phyloP scores from a whole-genome alignment of 2,329 filamentous ascomycete species.

The Dendryphion nanum region DNA sequence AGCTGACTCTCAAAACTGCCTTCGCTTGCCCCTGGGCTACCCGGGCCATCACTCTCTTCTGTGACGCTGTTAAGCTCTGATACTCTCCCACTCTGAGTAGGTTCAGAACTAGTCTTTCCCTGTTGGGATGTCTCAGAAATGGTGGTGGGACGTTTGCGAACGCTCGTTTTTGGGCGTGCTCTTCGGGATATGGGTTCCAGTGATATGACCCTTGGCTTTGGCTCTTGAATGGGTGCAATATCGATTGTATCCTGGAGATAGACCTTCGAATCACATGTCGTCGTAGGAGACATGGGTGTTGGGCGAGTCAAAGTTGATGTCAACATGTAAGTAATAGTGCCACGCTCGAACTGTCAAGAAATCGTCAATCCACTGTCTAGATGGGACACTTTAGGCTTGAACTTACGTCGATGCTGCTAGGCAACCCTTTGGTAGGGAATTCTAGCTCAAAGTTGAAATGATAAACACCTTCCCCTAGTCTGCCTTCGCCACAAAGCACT shows the following conservation, averaged over 20 bases:
- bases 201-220: slow-evolving; percentile 79
- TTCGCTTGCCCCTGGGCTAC: slow-evolving; percentile 49
- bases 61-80: slow-evolving; percentile 22
- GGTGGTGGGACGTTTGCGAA: slow-evolving; percentile 17
- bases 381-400: no score
- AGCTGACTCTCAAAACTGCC: slow-evolving; percentile 50
- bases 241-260: slow-evolving; percentile 80
- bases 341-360: slow-evolving; percentile 94
- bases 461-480: slow-evolving; percentile 70
- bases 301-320: slow-evolving; percentile 87
- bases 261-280: slow-evolving; percentile 78
- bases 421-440: slow-evolving; percentile 67
- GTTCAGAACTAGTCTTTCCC: slow-evolving; percentile 16
- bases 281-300: slow-evolving; percentile 77
- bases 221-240: slow-evolving; percentile 70
- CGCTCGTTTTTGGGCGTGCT: slow-evolving; percentile 57
- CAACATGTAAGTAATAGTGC: slow-evolving; percentile 87
- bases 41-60: slow-evolving; percentile 34
- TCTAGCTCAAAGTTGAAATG: slow-evolving; percentile 76
- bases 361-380: background rate
- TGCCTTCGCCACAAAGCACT: slow-evolving; percentile 75
- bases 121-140: slow-evolving; percentile 9
- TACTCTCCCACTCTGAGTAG: slow-evolving; percentile 16
- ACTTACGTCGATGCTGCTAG: slow-evolving; percentile 92
- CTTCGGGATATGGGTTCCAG: slow-evolving; percentile 81